These are phyloP conservation scores for Psidium friedrichsthalianum DNA, from an alignment of 345 rosid genomes.

Conservation along the genomic window DNA sequence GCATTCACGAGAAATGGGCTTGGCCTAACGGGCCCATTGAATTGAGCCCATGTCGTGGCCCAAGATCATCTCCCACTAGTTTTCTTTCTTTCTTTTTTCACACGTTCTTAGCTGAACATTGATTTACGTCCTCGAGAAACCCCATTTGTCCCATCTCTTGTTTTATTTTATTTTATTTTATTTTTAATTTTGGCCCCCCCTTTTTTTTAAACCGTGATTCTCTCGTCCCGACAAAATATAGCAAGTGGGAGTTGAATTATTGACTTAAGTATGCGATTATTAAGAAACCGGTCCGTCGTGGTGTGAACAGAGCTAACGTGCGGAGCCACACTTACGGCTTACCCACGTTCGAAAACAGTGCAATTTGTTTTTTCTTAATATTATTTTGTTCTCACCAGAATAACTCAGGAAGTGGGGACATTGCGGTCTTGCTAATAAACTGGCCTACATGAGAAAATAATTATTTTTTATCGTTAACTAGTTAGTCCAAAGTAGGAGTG, in stretches of 20 bases:
- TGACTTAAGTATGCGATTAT: not conserved
- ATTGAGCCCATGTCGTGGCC: not conserved
- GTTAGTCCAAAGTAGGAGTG: not conserved
- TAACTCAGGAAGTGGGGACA: not conserved
- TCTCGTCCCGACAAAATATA: not conserved
- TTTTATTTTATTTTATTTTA: not conserved
- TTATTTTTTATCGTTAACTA: not conserved
- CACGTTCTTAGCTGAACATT: not conserved
- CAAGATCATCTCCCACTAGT: not conserved
- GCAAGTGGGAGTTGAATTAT: not conserved
- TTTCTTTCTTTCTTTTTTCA: not conserved
- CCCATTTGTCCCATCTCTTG: not conserved
- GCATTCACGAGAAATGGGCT: not conserved
- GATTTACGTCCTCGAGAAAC: not conserved
- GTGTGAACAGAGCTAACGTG: not conserved
- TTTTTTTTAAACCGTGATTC: not conserved
- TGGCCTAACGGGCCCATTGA: not conserved
- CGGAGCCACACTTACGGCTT: not conserved
- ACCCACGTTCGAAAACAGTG: not conserved
- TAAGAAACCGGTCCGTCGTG: not conserved
- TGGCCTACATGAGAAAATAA: not conserved
- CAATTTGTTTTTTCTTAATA: not conserved
- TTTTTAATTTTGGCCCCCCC: not conserved
- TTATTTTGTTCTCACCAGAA: not conserved
- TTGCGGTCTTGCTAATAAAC: not conserved